A percentile compares a stretch with the other conserved stretches of the same genome.
These are phyloP conservation scores for Raddia distichophylla DNA, from an alignment of 176 grass and related monocot genomes.

Conservation along the genomic window DNA sequence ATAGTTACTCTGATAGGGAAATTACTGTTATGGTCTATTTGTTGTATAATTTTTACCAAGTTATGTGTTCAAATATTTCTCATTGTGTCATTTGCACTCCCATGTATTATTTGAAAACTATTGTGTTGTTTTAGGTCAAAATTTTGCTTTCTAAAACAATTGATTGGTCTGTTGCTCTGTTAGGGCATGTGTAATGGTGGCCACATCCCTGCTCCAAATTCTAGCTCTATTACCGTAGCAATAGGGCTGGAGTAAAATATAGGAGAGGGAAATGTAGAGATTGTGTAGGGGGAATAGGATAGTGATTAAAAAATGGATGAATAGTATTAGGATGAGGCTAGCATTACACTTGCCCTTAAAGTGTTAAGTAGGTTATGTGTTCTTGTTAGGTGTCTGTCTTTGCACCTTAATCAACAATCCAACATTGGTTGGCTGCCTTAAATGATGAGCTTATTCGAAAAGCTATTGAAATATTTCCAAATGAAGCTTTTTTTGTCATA, in stretches of 20 bases:
- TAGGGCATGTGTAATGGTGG: no score
- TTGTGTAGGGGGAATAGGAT: no score
- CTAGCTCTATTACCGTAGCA: no score
- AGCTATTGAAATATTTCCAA: constrained; percentile 51
- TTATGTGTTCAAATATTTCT: background rate
- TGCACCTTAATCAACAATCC: background rate
- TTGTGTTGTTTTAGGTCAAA: background rate
- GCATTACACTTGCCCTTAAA: no score
- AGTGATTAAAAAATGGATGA: no score
- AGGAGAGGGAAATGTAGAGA: no score
- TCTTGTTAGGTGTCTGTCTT: background rate
- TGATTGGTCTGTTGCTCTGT: background rate
- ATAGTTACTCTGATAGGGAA: constrained; percentile 68
- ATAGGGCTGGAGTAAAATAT: no score
- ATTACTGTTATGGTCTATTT: constrained; percentile 22
- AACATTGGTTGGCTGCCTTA: background rate
- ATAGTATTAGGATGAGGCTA: no score
- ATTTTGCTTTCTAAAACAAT: background rate
- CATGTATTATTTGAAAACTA: background rate
- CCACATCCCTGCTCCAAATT: no score
- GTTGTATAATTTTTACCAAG: background rate
- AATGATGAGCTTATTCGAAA: constrained; percentile 38
- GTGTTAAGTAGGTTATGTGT: background rate
- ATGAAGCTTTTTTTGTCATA: constrained; percentile 55
- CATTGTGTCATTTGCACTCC: background rate